These are phyloP conservation scores for Striga asiatica DNA, from an alignment of 257 asterid genomes.

Conservation along the genomic window DNA sequence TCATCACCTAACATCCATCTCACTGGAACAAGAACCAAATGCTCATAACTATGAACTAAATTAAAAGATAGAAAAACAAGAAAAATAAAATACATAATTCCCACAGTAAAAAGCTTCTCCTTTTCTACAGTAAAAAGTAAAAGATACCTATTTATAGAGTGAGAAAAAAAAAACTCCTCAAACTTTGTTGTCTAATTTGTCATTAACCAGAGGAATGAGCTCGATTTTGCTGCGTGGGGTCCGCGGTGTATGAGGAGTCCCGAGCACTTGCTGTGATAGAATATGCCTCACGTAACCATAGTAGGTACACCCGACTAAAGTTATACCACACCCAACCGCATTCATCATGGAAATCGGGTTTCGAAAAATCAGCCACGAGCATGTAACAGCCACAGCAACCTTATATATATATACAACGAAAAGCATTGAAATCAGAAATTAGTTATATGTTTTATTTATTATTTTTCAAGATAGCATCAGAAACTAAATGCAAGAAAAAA, in stretches of 20 bases:
- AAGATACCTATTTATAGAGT: neutral
- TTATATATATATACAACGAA: conserved; percentile 18
- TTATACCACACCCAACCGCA: conserved; percentile 68
- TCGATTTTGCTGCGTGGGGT: conserved; percentile 51
- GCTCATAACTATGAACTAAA: no score
- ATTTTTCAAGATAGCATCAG: neutral
- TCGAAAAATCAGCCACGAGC: conserved; percentile 82
- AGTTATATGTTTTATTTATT: no score
- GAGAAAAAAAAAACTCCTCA: neutral
- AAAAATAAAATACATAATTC: no score
- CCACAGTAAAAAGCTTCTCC: neutral
- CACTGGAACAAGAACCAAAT: no score
- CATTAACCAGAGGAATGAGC: conserved; percentile 59
- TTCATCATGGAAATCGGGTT: conserved; percentile 83
- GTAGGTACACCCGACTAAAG: conserved; percentile 81
- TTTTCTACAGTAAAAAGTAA: neutral
- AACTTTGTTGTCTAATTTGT: conserved; percentile 56
- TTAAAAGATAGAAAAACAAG: no score
- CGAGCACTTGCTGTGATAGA: conserved; percentile 53
- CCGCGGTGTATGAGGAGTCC: conserved; percentile 58
- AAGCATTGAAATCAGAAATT: neutral
- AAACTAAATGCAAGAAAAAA: no score
- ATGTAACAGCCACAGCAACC: conserved; percentile 95
- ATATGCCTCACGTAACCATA: conserved; percentile 81
- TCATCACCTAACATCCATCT: no score